Base-by-base conservation (phyloP, 176 grass and related monocot genomes). In the Ampelocalamus luodianensis region DNA sequence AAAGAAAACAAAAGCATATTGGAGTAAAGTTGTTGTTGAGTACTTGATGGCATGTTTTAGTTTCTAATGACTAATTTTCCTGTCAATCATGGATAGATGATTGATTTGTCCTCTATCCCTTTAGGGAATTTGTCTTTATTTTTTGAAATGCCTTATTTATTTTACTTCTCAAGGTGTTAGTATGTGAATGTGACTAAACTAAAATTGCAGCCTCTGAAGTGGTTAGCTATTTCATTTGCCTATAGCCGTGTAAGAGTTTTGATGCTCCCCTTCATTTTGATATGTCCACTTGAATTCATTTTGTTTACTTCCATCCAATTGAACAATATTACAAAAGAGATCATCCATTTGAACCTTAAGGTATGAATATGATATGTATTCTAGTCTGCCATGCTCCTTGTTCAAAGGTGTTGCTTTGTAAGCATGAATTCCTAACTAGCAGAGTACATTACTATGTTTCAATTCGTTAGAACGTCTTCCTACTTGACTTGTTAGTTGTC, bases 31-130 rank as follows among this genome's bases (percentile, higher is more conserved):
- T 64, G 13, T 82, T n/a, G 18, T 26, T 72, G 61, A 24, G 11
- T n/a, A 87, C 5, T 74, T 42, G 38, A 66, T 78, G 58, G 0
- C 42, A 79, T 74, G 43, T 54, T 89, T 90, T 51, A 46, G 20
- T 58, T 85, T 82, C 17, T 82, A 66, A 54, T 65, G 34, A 63
- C 18, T 76, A 37, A 81, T 17, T 77, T 22, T 24, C 20, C 65
- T 86, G 45, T 46, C 42, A 81, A 46, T 27, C 39, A 86, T 54
- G 18, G 43, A 80, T 62, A 68, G 43, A 62, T 77, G 43, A 62
- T 77, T 77, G 43, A 72, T 82, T 68, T 63, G 23, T 44, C 20
- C 36, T 68, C 43, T 65, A 40, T 49, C 65, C 32, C 20, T 39
- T 29, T 45, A 36, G 16, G 48, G 78, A 45, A 43, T 67, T 39